Evolutionary conservation across 352 stramenopile species (phyloP), one percentile per base, ranked within the genome.

Genomic region (Blastocystis sp.): DNA sequence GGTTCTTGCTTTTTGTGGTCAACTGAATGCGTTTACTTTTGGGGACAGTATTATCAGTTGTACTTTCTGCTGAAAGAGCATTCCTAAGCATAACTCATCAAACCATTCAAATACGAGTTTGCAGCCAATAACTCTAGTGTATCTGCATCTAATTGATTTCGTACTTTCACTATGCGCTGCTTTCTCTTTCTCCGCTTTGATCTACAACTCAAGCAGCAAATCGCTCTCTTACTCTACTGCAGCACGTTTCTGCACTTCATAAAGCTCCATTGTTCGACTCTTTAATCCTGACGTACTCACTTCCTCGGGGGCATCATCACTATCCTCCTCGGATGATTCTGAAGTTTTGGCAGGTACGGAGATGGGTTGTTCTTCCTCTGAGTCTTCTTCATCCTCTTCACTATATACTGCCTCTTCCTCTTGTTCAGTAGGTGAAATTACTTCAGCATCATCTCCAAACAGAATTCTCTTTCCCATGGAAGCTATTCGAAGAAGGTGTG

Each of bases 151-250:
- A 84, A 27, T 30, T 58, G 24, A 15, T 84, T 37, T 30, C 68
- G 48, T 56, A n/a, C 40, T 17, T 84, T 51, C 1, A 33, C 0
- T 11, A 7, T n/a, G 19, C 73, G 73, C 27, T 84, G 51, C 51
- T 84, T 84, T 64, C 73, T 84, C 51, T 84, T 84, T 84, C 73
- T 27, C 30, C 73, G 13, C 33, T 84, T 84, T 51, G 73, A 66
- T 33, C 73, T 84, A 84, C 22, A 22, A 17, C 5, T 66, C 22
- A 84, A 22, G 15, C 22, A 17, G 6, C 7, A 42, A 1, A 40
- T 13, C 27, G 15, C 37, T 24, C 15, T 6, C 9, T 13, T 68
- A 84, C 73, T 53, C 11, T 9, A 84, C 22, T 0, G 73, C 73
- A 19, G 73, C 73, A 35, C 68, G 4, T 57, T 84, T 84, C 33